Base-by-base conservation (phyloP, 352 stramenopile genomes). In the Phytophthora meadii region DNA sequence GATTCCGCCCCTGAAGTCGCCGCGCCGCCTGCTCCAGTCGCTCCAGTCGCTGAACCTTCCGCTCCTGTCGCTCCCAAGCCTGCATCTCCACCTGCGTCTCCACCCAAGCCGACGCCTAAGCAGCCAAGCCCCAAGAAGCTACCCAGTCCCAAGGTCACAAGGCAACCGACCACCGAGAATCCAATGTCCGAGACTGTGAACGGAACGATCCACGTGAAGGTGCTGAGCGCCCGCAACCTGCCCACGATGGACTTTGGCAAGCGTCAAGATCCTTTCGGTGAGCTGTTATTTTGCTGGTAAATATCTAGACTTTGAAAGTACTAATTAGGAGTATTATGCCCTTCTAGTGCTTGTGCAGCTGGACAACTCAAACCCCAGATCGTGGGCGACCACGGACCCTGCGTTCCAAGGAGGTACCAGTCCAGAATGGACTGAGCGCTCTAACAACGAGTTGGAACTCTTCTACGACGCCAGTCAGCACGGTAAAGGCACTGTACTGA, bases 361-460 rank as follows among this genome's bases (percentile, higher is more conserved):
- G 41, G 78, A 94, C 52, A 77, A 83, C 40, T 83, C 83, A 14
- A 83, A 45, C 37, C 82, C 86, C 12, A 89, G 87, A 53, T 73
- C 71, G 9, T 87, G 72, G 69, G 86, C 72, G 0, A 82, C 73
- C 8, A 94, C 86, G 7, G 86, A 94, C 62, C 86, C 86, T 4
- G 78, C 75, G 22, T 86, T 85, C 48, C 70, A 85, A 45, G 80
- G 85, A 30, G 82, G 82, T 22, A 78, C 74, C 9, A 82, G 73
- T 37, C 82, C 87, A 2, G 79, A 92, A 28, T 94, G 87, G 87
- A 72, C 65, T 22, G 82, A 93, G 41, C 44, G 73, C 46, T 67
- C 77, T 19, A 93, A 92, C 77, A 88, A 89, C 60, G 82, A 93
- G 62, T 54, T 94, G n/a, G 87, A 94, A 68, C 77, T 94, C 34